These are phyloP conservation scores for Daldinia childiae DNA, from an alignment of 495 filamentous ascomycete genomes.

Conservation along the genomic window DNA sequence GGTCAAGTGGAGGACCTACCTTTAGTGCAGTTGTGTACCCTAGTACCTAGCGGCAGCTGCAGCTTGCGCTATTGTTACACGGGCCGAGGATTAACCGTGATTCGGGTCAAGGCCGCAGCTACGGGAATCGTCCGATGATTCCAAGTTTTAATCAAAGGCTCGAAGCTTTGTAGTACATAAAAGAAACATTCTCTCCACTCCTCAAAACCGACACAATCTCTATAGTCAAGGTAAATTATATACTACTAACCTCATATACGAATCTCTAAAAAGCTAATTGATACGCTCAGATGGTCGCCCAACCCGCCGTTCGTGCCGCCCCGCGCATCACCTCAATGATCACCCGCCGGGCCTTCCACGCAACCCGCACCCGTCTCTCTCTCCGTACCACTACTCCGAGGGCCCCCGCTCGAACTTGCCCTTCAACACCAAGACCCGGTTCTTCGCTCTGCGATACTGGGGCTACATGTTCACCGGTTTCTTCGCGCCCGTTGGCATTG, in stretches of 20 bases:
- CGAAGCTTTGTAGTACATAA: constrained; percentile 7
- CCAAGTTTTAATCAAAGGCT: constrained; percentile 30
- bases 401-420: constrained; percentile 93
- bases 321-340: constrained; percentile 67
- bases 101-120: constrained; percentile 3
- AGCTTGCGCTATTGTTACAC: not conserved
- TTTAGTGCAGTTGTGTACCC: not conserved
- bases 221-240: constrained; percentile 44
- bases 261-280: constrained; percentile 41
- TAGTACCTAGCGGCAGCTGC: not conserved
- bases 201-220: constrained; percentile 33
- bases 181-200: constrained; percentile 25
- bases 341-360: constrained; percentile 92
- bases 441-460: constrained; percentile 86
- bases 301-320: constrained; percentile 74
- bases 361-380: constrained; percentile 86
- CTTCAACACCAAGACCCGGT: constrained; percentile 91
- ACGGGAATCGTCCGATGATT: constrained; percentile 37
- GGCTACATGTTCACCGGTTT: constrained; percentile 80
- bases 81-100: constrained; percentile 24
- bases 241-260: no score
- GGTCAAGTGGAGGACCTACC: constrained; percentile 24
- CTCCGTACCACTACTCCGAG: constrained; percentile 98
- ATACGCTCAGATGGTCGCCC: constrained; percentile 79
- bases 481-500: constrained; percentile 80